Evolutionary conservation across 2,329 filamentous ascomycete genomes (phyloP), one percentile per base, ranked within the genome.

Genomic region (Blumeria graminis): DNA sequence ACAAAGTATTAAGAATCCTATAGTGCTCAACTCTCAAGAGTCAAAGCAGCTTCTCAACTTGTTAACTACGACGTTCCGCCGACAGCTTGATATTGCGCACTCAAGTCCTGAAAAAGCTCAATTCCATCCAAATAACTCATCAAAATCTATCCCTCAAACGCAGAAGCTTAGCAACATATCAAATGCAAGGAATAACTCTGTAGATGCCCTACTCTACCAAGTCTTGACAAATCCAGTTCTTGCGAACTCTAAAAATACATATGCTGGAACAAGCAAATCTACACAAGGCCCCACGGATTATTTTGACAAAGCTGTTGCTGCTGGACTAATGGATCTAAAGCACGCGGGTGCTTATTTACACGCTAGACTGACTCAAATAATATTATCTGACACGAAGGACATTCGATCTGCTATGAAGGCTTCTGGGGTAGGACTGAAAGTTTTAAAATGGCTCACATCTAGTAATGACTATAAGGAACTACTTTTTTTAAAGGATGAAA

Each of bases 181-280:
- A 6, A 55, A 62, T 14, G 53, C 56, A 6, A 57, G 58, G 5
- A 57, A 67, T 18, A 64, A 63, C 45, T 62, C 66, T 53, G 68
- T 73, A 1, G 69, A 71, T 54, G 66, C 65, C 54, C 75, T 76
- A 62, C 63, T 78, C 57, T 64, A 71, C 36, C 71, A 73, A 6
- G 69, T 78, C 35, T 63, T 78, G 39, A 71, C 69, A 13, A 76
- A 73, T 61, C 74, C 74, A 3, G 65, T 77, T 6, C 69, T 78
- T 53, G 59, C 41, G 14, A 35, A 53, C 34, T 28, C 8, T 46
- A 52, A 18, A 28, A n/a, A 9, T 16, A 18, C 8, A 28, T 35
- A 45, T 13, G 8, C 9, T 55, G 14, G 22, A 39, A 8, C 35
- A 10, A 13, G 9, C 16, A 16, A 34, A 10, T 22, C 14, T 3